Evolutionary conservation across 164 flowering plant genomes (phyloP).

Genomic region (Chimonanthus salicifolius): DNA sequence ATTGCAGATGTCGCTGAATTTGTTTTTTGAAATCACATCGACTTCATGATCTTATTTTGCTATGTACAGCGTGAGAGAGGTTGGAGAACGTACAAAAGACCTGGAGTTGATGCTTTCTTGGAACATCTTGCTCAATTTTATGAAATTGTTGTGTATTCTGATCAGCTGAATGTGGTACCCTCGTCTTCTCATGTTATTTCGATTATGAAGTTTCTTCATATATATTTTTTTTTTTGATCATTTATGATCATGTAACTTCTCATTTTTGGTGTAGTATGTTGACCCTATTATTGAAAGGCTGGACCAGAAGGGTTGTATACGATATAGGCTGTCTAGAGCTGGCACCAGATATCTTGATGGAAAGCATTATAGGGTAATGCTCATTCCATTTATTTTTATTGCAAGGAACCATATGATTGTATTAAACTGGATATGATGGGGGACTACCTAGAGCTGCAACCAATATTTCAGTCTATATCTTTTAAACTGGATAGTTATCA

Average conservation of each 20-base stretch:
- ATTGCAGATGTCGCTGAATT: background rate
- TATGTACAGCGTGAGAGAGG: conserved; percentile 81
- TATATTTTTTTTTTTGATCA: background rate
- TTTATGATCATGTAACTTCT: background rate
- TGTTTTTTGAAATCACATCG: conserved; percentile 1
- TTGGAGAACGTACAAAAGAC: conserved; percentile 93
- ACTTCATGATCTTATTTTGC: background rate
- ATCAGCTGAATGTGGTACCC: conserved; percentile 63
- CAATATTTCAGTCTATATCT: background rate
- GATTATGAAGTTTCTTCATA: background rate
- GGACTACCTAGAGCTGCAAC: background rate
- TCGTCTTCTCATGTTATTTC: background rate
- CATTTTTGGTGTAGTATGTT: conserved; percentile 53
- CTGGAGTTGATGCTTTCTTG: conserved; percentile 92
- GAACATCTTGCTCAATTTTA: conserved; percentile 75
- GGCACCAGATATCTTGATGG: conserved; percentile 81
- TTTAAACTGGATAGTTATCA: too few relatives aligned
- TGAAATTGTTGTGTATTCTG: conserved; percentile 85
- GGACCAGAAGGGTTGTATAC: conserved; percentile 56
- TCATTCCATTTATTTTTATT: background rate
- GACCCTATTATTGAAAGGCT: conserved; percentile 78
- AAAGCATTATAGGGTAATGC: conserved; percentile 74
- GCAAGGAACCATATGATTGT: background rate
- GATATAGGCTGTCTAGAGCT: conserved; percentile 61
- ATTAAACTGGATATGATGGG: background rate